Evolutionary conservation across 1,284 basidiomycete species (phyloP), one percentile per base, ranked within the genome.

Genomic region (Cutaneotrichosporon sp.): DNA sequence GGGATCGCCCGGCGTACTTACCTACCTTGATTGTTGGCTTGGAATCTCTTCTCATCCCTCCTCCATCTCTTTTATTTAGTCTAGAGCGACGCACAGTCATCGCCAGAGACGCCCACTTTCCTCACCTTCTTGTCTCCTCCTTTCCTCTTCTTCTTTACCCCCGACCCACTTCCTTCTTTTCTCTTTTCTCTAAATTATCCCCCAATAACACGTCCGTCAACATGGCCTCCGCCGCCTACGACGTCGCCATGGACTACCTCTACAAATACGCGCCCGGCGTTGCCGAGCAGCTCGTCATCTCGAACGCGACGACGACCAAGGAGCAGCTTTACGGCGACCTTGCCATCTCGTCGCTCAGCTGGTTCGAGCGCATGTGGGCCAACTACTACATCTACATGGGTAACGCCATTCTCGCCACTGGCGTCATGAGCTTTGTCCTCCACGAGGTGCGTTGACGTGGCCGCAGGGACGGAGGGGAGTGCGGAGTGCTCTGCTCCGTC

Each of bases 391-490:
- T 88, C 49, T 84, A 79, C 78, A 84, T 92, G 52, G 88, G 84
- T 59, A 94, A 96, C 79, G 92, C 93, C 0, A 75, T 94, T 57
- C 81, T 98, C 63, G 96, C 94, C 17, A 98, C 94, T 0, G 92
- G 94, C 57, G 78, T 98, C 57, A 85, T 91, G 83, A 90, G 88
- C 64, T 97, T 98, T 75, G 59, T 96, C 32, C 72, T 97, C 60
- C 94, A 97, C 75, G 93, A 97, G 81, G 89, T 91, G 55, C 22
- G 17, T 24, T 27, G 39, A 8, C 9, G 26, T 22, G 22, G 35
- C 11, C 24, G 26, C 5, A 20, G 20, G 17, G 11, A 31, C 5
- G 35, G 10, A 25, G 12, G n/a, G 24, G 29, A 24, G 19, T 10
- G n/a, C 31, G 10, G 12, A 19, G 32, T 33, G 16, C 16, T 20